Conservation (phyloP, 169 alveolate genomes). For the Eimeria praecox region DNA sequence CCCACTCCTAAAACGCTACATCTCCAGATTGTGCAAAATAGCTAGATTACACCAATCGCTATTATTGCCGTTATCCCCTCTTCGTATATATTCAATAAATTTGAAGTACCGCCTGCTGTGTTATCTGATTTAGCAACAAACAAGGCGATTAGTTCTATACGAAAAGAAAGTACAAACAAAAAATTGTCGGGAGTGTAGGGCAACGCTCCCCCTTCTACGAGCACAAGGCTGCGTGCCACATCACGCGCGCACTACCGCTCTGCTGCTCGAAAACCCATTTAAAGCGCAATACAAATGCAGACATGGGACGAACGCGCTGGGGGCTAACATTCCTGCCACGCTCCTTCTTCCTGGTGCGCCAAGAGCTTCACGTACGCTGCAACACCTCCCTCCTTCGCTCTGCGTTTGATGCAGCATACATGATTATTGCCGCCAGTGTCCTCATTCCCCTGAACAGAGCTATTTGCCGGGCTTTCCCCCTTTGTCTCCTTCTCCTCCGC, state of each 20-base stretch:
- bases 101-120: not conserved
- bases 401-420: slow-evolving; percentile 12
- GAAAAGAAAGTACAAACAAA: not conserved
- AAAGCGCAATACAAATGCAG: not conserved
- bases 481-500: not conserved
- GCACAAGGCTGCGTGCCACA: not conserved
- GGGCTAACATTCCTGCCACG: not conserved
- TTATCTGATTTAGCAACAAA: not conserved
- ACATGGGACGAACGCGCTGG: not conserved
- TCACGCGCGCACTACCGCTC: slow-evolving; percentile 3
- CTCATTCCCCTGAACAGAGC: not conserved
- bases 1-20: not conserved
- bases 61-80: not conserved
- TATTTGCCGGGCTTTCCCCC: not conserved
- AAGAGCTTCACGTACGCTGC: slow-evolving; percentile 54
- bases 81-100: not conserved
- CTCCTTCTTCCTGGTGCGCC: slow-evolving; percentile 37
- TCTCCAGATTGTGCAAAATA: not conserved
- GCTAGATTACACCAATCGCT: not conserved
- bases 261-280: not conserved
- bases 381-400: slow-evolving; percentile 62
- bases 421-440: not conserved
- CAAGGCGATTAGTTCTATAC: not conserved
- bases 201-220: not conserved
- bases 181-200: not conserved